phyloP scores from a whole-genome alignment of 192 early-diverging fungal species.

The Endogone sp. region DNA sequence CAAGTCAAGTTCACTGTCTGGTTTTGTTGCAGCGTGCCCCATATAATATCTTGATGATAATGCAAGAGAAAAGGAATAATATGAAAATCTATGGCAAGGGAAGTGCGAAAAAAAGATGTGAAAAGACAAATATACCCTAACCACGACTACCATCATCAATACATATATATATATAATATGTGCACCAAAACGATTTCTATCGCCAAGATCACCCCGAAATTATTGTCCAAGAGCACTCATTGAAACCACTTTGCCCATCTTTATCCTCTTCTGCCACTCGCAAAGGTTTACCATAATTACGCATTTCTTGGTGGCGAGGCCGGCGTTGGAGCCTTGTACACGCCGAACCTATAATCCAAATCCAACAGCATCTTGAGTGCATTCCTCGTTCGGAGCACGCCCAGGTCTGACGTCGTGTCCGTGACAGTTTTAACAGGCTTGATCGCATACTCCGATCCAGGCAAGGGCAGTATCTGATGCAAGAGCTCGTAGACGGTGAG shows the following conservation, averaged over 20 bases:
- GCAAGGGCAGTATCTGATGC: constrained; percentile 61
- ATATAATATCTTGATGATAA: neutral
- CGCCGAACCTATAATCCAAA: constrained; percentile 39
- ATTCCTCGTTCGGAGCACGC: constrained; percentile 45
- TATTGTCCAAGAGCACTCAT: neutral
- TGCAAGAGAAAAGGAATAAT: neutral
- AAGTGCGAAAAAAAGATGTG: neutral
- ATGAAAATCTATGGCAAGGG: neutral
- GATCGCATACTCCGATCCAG: constrained; percentile 19
- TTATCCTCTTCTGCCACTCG: neutral
- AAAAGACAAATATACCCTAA: neutral
- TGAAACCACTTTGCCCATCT: neutral
- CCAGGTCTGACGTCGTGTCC: constrained; percentile 22
- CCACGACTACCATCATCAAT: neutral
- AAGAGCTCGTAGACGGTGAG: constrained; percentile 90
- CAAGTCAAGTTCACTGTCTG: no score
- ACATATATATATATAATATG: neutral
- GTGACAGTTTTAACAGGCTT: constrained; percentile 16
- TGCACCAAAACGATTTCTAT: neutral
- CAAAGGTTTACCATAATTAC: neutral
- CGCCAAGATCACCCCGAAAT: neutral
- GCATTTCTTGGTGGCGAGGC: neutral
- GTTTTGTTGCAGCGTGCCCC: no score
- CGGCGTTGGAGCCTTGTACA: constrained; percentile 14
- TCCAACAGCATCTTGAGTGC: constrained; percentile 53